Conservation (phyloP, 2,329 filamentous ascomycete species). For the Fusarium fracticaudum region DNA sequence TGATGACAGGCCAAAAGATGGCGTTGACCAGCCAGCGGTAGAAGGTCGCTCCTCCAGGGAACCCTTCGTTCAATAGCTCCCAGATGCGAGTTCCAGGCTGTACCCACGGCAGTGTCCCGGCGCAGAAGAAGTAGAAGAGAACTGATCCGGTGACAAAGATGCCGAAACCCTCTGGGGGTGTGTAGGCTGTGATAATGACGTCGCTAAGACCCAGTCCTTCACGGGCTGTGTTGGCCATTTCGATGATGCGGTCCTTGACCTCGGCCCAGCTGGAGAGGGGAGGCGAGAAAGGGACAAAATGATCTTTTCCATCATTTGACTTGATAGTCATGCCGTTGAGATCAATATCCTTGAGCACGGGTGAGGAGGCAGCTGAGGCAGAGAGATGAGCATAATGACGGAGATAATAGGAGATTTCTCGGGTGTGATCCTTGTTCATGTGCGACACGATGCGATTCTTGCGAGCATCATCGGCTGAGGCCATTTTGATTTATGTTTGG, state of each 20-base stretch:
- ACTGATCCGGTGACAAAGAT: conserved; percentile 64
- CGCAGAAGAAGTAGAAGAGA: conserved; percentile 62
- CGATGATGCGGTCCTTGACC: conserved; percentile 74
- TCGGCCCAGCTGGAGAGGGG: conserved; percentile 75
- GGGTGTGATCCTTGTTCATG: conserved; percentile 86
- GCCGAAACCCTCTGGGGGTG: conserved; percentile 56
- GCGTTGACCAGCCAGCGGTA: conserved; percentile 68
- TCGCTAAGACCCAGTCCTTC: conserved; percentile 67
- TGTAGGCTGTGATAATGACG: conserved; percentile 54
- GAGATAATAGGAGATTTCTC: conserved; percentile 81
- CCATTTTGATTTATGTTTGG: conserved; percentile 26
- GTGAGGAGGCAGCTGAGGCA: conserved; percentile 61
- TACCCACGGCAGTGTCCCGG: conserved; percentile 60
- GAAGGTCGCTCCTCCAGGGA: conserved; percentile 67
- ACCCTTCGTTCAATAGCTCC: conserved; percentile 58
- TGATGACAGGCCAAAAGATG: conserved; percentile 68
- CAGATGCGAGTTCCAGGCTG: conserved; percentile 61
- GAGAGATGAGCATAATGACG: conserved; percentile 73
- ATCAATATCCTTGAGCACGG: conserved; percentile 72
- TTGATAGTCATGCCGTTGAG: conserved; percentile 71
- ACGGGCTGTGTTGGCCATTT: conserved; percentile 70
- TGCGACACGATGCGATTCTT: conserved; percentile 68
- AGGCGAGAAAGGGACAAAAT: conserved; percentile 72
- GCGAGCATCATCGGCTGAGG: conserved; percentile 42
- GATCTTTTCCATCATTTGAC: conserved; percentile 55